phyloP scores from a whole-genome alignment of 1,139 yeast species.

The Blastobotrys proliferans region DNA sequence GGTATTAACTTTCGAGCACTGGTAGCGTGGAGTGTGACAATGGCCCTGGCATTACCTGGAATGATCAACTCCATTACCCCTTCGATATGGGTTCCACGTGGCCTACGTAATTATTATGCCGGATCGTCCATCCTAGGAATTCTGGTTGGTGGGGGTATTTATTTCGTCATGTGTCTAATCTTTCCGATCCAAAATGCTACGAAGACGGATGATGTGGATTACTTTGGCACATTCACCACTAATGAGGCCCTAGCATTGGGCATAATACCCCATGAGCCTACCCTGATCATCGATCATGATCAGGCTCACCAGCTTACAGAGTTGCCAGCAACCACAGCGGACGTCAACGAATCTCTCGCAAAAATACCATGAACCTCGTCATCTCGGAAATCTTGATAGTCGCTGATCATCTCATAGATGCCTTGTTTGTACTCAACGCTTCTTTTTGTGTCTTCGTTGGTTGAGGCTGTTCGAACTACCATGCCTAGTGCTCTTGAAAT shows the following conservation, averaged over 20 bases:
- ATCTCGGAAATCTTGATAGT: no score
- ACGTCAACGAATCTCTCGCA: no score
- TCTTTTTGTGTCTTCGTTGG: neutral
- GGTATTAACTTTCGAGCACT: conserved; percentile 46
- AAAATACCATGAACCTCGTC: no score
- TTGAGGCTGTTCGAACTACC: conserved; percentile 16
- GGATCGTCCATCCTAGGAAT: conserved; percentile 43
- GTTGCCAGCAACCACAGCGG: no score
- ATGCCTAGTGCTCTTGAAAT: conserved; percentile 24
- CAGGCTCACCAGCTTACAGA: no score
- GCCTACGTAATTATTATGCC: conserved; percentile 40
- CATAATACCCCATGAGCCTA: no score
- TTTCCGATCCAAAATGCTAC: conserved; percentile 38
- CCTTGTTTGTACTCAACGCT: conserved; percentile 10
- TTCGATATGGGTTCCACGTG: conserved; percentile 29
- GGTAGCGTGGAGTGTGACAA: conserved; percentile 40
- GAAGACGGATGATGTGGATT: conserved; percentile 37
- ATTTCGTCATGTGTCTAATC: conserved; percentile 35
- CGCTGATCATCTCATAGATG: conserved; percentile 1
- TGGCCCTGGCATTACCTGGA: conserved; percentile 45
- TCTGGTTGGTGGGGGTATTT: conserved; percentile 38
- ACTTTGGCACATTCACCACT: conserved; percentile 25
- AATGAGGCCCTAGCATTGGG: conserved; percentile 9
- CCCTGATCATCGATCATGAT: no score
- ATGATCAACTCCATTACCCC: conserved; percentile 36